Evolutionary conservation across 1,139 yeast species (phyloP).

Genomic region (Kluyveromyces sp.): DNA sequence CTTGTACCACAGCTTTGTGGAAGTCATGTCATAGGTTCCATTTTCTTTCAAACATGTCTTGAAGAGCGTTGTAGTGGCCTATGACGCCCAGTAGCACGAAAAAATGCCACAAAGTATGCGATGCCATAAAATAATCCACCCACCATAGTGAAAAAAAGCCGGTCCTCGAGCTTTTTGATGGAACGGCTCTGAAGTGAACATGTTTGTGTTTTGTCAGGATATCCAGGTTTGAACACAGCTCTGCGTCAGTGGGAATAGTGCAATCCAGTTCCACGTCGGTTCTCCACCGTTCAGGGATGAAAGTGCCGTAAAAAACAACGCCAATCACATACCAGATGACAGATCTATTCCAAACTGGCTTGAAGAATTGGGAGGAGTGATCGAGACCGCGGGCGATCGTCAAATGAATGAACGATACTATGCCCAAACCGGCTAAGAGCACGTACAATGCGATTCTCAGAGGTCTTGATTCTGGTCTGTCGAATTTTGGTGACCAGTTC

Average conservation of each 20-base stretch:
- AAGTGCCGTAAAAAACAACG: conserved; percentile 78
- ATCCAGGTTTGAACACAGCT: conserved; percentile 26
- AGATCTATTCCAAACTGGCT: conserved; percentile 27
- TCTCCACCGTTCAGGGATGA: conserved; percentile 87
- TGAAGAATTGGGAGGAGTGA: conserved; percentile 37
- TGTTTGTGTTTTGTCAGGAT: conserved; percentile 29
- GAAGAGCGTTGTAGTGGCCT: conserved; percentile 75
- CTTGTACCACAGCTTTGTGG: too few relatives aligned
- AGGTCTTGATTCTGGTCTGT: conserved; percentile 75
- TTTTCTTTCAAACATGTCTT: conserved; percentile 52
- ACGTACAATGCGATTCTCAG: conserved; percentile 79
- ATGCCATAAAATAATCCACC: conserved; percentile 66
- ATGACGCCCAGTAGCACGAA: conserved; percentile 82
- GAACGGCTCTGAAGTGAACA: conserved; percentile 50
- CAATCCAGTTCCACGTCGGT: conserved; percentile 42
- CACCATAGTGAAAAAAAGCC: conserved; percentile 68
- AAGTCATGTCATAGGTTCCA: conserved; percentile 24
- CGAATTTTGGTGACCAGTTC: conserved; percentile 90
- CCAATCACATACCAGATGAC: conserved; percentile 73
- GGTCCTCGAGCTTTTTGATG: conserved; percentile 26
- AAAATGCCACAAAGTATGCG: conserved; percentile 92
- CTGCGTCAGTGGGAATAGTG: conserved; percentile 31
- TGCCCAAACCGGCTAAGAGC: conserved; percentile 71
- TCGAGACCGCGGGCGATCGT: conserved; percentile 50
- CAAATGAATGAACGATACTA: conserved; percentile 54